These are phyloP conservation scores for Fusarium sp. DNA, from an alignment of 2,329 filamentous ascomycete species.

Conservation along the genomic window DNA sequence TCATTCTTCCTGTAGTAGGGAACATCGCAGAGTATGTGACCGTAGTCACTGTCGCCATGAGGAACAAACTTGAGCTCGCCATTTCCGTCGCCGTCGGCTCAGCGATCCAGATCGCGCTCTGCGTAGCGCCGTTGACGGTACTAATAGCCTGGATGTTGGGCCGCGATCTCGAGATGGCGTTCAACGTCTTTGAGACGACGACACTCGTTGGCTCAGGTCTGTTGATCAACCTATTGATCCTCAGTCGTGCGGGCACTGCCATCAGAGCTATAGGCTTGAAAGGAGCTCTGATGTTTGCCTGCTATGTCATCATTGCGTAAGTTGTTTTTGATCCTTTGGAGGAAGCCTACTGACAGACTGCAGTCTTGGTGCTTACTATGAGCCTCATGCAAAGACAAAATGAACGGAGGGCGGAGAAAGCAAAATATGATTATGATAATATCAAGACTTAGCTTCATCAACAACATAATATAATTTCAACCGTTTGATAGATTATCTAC, in stretches of 20 bases:
- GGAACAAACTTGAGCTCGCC: conserved; percentile 72
- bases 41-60: conserved; percentile 68
- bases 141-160: conserved; percentile 69
- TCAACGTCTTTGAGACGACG: conserved; percentile 81
- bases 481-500: not conserved
- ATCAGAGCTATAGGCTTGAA: conserved; percentile 62
- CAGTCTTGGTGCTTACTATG: conserved; percentile 37
- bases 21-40: conserved; percentile 75
- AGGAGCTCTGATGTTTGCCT: conserved; percentile 68
- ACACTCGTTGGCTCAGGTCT: conserved; percentile 77
- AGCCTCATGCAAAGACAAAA: conserved; percentile 26
- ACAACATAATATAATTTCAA: not conserved
- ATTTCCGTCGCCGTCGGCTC: conserved; percentile 71
- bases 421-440: conserved; percentile 19
- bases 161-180: conserved; percentile 73
- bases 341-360: not conserved
- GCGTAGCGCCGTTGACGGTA: conserved; percentile 71
- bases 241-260: conserved; percentile 78
- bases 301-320: conserved; percentile 64
- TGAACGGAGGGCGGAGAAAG: not conserved
- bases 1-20: conserved; percentile 71
- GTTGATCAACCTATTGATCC: conserved; percentile 80
- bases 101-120: conserved; percentile 71
- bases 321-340: not conserved
- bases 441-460: conserved; percentile 8